Conservation (phyloP, 2,329 filamentous ascomycete genomes). For the Graphiopsis chlorocephala region DNA sequence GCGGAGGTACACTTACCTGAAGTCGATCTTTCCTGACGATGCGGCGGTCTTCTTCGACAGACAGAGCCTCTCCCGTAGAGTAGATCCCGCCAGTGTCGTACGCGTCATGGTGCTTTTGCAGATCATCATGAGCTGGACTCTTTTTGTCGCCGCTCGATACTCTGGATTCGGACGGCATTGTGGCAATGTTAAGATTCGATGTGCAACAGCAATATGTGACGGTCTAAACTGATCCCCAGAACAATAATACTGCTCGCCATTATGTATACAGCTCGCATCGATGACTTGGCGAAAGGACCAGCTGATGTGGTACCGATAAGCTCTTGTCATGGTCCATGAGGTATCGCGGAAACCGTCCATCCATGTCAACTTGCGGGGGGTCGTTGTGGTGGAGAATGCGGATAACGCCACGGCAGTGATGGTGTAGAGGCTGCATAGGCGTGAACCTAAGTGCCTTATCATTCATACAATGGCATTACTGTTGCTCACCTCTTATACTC, state of each 20-base stretch:
- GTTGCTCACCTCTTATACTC: conserved; percentile 10
- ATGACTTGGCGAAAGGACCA: not conserved
- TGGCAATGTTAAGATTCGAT: not conserved
- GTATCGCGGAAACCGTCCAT: not conserved
- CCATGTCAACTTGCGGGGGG: not conserved
- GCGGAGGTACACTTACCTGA: not conserved
- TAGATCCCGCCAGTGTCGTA: not conserved
- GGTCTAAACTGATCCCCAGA: not conserved
- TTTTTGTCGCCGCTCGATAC: not conserved
- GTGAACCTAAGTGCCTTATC: not conserved
- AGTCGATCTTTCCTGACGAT: not conserved
- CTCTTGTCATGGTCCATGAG: not conserved
- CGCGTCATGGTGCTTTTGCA: not conserved
- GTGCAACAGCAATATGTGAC: not conserved
- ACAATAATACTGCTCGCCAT: too few species aligned
- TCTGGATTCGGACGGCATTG: not conserved
- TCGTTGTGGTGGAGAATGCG: not conserved
- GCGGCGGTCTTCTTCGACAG: not conserved
- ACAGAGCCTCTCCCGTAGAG: not conserved
- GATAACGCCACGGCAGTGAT: not conserved
- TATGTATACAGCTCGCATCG: not conserved
- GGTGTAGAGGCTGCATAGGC: not conserved
- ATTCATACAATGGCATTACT: not conserved
- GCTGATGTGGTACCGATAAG: not conserved
- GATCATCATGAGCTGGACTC: not conserved